Evolutionary conservation across 805 yeast species (phyloP), one percentile per base, ranked within the genome.

Genomic region (Schwanniomyces sp.): DNA sequence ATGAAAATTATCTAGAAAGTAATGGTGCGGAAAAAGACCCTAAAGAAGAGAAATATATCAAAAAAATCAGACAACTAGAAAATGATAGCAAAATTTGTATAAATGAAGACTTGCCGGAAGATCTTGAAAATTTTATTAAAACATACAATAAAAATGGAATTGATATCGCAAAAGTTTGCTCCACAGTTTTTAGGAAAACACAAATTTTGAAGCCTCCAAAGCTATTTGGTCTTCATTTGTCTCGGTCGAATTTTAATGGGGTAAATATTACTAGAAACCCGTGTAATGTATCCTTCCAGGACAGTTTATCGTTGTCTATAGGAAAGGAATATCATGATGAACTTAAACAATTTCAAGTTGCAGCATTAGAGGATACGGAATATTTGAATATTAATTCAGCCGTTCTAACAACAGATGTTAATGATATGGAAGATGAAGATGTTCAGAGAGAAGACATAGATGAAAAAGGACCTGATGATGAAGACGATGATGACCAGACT

Each of bases 231-330:
- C 68, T 92, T n/a, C 98, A 92, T 63, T 67, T 94, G 37, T 89
- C 96, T 8, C 75, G 98, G 56, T 91, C 97, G 0, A 78, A 86
- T 37, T 91, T 79, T 60, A 76, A 81, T 42, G 89, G 87, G 7
- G 80, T 80, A 37, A 80, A 77, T 14, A 80, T 87, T 1, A 75
- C 84, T 7, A 79, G 96, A 55, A 91, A 89, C 65, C 71, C 88
- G 8, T 88, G 96, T 63, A 72, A 81, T 45, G 90, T 90, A 5
- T 62, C 70, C 7, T 86, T 87, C 56, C 82, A 79, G 9, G 91
- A 86, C 54, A 59, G 58, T 14, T 55, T 81, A 55, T 56, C 70
- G n/a, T 54, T 85, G 47, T 68, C 73, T 11, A 74, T 85, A 32
- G 80, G 82, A 40, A 63, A 64, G 34, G 71, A 70, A 32, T 72